A percentile compares a stretch with the other conserved stretches of the same genome.
phyloP scores from a whole-genome alignment of 208 protist species.

The Angomonas desouzai region DNA sequence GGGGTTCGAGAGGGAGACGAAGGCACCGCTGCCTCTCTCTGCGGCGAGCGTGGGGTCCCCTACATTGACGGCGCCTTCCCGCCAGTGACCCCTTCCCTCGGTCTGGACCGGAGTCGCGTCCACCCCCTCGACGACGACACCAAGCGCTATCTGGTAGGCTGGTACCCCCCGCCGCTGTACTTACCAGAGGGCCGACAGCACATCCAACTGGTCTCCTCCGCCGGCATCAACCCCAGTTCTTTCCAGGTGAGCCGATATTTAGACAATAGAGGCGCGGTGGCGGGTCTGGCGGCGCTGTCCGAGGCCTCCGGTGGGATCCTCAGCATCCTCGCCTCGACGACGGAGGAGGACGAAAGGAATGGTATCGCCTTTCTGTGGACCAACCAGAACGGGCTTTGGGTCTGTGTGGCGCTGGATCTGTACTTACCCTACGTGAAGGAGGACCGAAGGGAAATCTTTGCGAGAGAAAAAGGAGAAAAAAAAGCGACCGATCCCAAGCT shows the following conservation, averaged over 20 bases:
- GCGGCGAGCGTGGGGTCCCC: slow-evolving; percentile 29
- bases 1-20: not conserved
- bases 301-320: slow-evolving; percentile 47
- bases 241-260: slow-evolving; percentile 29
- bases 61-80: slow-evolving; percentile 53
- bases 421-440: slow-evolving; percentile 51
- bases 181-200: slow-evolving; percentile 8
- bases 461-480: not conserved
- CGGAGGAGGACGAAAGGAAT: slow-evolving; percentile 27
- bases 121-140: not conserved
- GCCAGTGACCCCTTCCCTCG: slow-evolving; percentile 39
- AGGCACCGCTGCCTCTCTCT: slow-evolving; percentile 31
- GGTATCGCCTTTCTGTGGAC: slow-evolving; percentile 50
- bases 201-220: slow-evolving; percentile 22
- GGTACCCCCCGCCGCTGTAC: slow-evolving; percentile 18
- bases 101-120: not conserved
- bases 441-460: not conserved
- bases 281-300: slow-evolving; percentile 53
- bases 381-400: slow-evolving; percentile 53
- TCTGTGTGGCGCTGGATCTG: slow-evolving; percentile 39
- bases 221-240: slow-evolving; percentile 30
- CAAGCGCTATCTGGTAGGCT: slow-evolving; percentile 24
- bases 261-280: slow-evolving; percentile 40
- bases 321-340: slow-evolving; percentile 47
- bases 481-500: not conserved